Conservation (phyloP, 2,329 filamentous ascomycete species). For the Monilinia fructigena region DNA sequence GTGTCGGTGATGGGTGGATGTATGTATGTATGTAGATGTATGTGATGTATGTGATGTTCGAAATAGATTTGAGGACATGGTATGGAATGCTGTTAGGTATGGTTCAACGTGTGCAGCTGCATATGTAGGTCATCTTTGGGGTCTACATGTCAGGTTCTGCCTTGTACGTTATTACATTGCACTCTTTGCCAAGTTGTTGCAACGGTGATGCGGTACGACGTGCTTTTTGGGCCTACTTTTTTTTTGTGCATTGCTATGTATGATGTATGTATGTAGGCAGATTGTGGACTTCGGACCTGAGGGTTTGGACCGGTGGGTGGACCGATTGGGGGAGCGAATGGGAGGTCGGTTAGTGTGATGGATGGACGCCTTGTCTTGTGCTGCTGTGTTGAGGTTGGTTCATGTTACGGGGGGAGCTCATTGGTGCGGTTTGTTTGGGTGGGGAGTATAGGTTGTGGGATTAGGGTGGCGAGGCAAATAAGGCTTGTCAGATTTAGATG, state of each 20-base stretch:
- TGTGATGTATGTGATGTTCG: not conserved
- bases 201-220: slow-evolving; percentile 8
- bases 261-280: not conserved
- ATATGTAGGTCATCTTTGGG: slow-evolving; percentile 23
- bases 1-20: not conserved
- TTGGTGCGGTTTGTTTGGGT: slow-evolving; percentile 11
- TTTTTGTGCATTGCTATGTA: too few species aligned
- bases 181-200: not conserved
- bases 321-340: not conserved
- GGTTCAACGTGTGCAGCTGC: slow-evolving; percentile 11
- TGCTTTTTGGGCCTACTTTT: too few species aligned
- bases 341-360: not conserved
- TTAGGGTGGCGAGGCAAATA: not conserved
- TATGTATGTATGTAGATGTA: not conserved
- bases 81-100: not conserved
- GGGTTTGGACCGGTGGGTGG: not conserved
- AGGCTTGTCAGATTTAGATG: not conserved
- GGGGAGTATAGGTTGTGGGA: not conserved
- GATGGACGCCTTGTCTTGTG: not conserved
- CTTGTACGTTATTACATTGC: not conserved
- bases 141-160: not conserved
- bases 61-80: slow-evolving; percentile 3
- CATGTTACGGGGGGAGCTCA: not conserved
- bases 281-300: slow-evolving; percentile 7
- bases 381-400: not conserved